These are phyloP conservation scores for Metschnikowia koreensis DNA, from an alignment of 805 yeast genomes.

Conservation along the genomic window DNA sequence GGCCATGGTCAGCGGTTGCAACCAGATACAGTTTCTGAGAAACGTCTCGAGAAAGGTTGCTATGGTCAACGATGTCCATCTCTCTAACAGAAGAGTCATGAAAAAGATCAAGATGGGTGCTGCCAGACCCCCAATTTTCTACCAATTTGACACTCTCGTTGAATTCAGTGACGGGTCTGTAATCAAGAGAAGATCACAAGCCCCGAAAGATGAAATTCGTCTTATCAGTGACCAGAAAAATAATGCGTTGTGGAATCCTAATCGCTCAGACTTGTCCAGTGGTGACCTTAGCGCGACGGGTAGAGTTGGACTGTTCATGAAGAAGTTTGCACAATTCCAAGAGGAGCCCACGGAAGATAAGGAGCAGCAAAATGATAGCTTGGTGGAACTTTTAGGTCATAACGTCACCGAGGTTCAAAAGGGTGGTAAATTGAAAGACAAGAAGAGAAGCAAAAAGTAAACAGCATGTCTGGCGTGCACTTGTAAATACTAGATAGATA, in stretches of 20 bases:
- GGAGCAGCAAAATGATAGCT: conserved; percentile 45
- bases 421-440: conserved; percentile 53
- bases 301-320: conserved; percentile 70
- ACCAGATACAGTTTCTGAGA: conserved; percentile 13
- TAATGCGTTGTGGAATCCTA: conserved; percentile 84
- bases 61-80: conserved; percentile 39
- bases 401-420: conserved; percentile 52
- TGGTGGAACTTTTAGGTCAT: conserved; percentile 59
- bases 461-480: conserved; percentile 2
- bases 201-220: conserved; percentile 82
- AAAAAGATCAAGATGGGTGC: conserved; percentile 74
- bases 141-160: conserved; percentile 85
- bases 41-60: conserved; percentile 17
- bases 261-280: conserved; percentile 70
- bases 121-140: conserved; percentile 90
- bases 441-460: conserved; percentile 37
- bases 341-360: conserved; percentile 26
- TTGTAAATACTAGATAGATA: conserved; percentile 4
- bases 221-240: conserved; percentile 88
- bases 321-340: conserved; percentile 51
- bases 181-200: conserved; percentile 74
- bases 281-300: conserved; percentile 84
- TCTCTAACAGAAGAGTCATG: conserved; percentile 55
- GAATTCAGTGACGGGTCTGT: conserved; percentile 95
- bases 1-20: background rate